Conservation (phyloP, 768 basidiomycete genomes). For the Polyporus arcularius region DNA sequence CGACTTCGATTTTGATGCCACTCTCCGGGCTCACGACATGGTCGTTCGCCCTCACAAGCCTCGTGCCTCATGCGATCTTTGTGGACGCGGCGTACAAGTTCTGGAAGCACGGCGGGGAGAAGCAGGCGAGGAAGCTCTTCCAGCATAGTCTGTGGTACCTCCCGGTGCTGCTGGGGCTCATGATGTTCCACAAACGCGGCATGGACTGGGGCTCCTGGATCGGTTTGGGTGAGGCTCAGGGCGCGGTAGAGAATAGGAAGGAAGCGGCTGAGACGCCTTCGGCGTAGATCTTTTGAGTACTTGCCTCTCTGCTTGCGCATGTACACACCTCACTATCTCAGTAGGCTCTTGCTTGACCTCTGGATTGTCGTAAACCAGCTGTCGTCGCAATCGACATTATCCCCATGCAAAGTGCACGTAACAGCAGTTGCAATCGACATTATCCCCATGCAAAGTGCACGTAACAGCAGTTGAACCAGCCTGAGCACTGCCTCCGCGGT, state of each 20-base stretch:
- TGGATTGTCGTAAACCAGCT: too few relatives aligned
- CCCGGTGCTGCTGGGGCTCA: constrained; percentile 84
- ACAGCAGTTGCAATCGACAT: too few relatives aligned
- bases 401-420: too few relatives aligned
- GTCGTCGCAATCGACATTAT: too few relatives aligned
- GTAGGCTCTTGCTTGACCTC: too few relatives aligned
- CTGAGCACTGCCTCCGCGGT: too few relatives aligned
- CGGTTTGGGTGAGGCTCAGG: constrained; percentile 29
- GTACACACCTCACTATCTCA: too few relatives aligned
- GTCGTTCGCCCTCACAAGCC: constrained; percentile 77
- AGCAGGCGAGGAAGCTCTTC: constrained; percentile 76
- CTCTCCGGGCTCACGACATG: constrained; percentile 93
- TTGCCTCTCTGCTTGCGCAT: too few relatives aligned
- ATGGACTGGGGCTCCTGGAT: constrained; percentile 75
- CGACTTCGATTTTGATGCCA: constrained; percentile 81
- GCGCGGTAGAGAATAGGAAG: constrained; percentile 4
- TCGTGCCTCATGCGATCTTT: constrained; percentile 75
- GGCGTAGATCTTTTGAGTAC: too few relatives aligned
- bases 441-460: too few relatives aligned
- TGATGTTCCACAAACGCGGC: constrained; percentile 94
- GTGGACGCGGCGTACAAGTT: constrained; percentile 72
- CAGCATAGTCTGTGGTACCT: constrained; percentile 88
- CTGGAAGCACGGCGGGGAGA: constrained; percentile 70
- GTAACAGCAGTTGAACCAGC: too few relatives aligned
- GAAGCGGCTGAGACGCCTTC: neutral